Conservation (phyloP, 495 filamentous ascomycete genomes). For the Daldinia decipiens region DNA sequence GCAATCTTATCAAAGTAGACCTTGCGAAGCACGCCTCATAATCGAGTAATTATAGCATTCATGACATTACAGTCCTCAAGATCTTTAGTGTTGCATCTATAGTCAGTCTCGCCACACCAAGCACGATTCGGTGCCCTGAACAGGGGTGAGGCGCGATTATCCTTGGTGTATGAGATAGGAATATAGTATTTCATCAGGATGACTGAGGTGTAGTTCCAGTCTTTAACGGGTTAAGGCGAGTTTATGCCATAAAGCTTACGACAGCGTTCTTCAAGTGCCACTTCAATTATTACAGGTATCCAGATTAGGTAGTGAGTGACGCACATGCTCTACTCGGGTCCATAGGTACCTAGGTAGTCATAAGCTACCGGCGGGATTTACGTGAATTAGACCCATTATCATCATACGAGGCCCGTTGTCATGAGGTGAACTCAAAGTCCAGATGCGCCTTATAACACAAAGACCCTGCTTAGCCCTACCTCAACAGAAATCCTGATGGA, state of each 20-base stretch:
- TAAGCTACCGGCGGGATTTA: neutral
- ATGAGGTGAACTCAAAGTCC: neutral
- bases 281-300: neutral
- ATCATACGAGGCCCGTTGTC: neutral
- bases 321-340: neutral
- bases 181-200: neutral
- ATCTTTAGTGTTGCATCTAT: neutral
- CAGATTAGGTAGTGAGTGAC: neutral
- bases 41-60: neutral
- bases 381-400: neutral
- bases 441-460: neutral
- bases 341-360: neutral
- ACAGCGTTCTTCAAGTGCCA: neutral
- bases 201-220: neutral
- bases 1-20: neutral
- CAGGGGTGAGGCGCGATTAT: neutral
- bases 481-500: constrained; percentile 11
- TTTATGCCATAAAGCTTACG: neutral
- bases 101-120: neutral
- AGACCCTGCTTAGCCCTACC: neutral
- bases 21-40: neutral
- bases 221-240: neutral
- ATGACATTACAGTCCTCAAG: neutral
- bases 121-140: neutral
- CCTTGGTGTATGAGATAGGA: neutral